Evolutionary conservation across 176 grass and related monocot species (phyloP).

Genomic region (Eragrostis curvula): DNA sequence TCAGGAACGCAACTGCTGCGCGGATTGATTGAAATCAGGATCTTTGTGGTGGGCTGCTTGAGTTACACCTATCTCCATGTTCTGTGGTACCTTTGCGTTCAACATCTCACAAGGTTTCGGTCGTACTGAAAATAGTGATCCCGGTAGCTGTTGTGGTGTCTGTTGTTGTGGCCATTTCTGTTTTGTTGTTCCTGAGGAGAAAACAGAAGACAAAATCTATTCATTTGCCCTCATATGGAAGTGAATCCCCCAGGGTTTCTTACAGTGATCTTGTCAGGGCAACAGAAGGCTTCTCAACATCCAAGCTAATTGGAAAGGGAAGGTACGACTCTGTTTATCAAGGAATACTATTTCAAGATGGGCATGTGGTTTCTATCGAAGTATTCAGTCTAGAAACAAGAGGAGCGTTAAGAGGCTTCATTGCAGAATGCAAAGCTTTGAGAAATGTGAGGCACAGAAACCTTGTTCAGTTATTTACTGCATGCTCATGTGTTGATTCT

Average conservation of each 20-base stretch:
- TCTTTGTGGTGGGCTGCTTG: conserved; percentile 20
- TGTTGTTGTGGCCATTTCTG: background rate
- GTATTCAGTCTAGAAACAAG: conserved; percentile 12
- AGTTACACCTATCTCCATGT: background rate
- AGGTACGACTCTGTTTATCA: conserved; percentile 29
- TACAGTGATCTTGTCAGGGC: conserved; percentile 2
- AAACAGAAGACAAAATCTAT: background rate
- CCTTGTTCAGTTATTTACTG: conserved; percentile 32
- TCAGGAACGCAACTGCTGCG: conserved; percentile 1
- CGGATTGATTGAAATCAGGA: conserved; percentile 13
- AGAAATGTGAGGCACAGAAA: conserved; percentile 46
- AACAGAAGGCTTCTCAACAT: conserved; percentile 19
- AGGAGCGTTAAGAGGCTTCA: conserved; percentile 29
- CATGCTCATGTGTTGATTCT: conserved; percentile 30
- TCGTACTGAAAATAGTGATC: background rate
- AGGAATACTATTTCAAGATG: background rate
- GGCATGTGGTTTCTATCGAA: conserved; percentile 27
- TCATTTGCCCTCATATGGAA: background rate
- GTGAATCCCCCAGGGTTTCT: background rate
- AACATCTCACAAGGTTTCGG: background rate
- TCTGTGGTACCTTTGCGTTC: background rate
- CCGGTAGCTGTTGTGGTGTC: background rate
- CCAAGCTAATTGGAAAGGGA: conserved; percentile 26
- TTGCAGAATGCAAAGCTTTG: conserved; percentile 33
- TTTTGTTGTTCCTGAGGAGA: background rate